phyloP scores from a whole-genome alignment of 805 yeast species.

The Starmerella powellii region DNA sequence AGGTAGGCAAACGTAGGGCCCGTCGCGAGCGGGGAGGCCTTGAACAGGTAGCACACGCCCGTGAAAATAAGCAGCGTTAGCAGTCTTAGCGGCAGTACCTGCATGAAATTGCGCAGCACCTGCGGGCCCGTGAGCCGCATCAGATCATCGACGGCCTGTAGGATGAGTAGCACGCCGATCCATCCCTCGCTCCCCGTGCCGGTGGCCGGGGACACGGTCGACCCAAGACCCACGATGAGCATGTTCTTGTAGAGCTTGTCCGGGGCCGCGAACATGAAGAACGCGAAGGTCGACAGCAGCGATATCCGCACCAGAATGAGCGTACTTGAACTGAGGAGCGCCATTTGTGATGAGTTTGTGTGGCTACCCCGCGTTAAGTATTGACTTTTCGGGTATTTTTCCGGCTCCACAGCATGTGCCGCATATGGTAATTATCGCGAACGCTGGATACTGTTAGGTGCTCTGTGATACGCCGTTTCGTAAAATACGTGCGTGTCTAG shows the following conservation, averaged over 20 bases:
- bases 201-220: conserved; percentile 19
- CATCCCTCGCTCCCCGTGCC: conserved; percentile 25
- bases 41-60: conserved; percentile 20
- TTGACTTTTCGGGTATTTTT: too few relatives aligned
- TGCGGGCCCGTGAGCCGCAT: conserved; percentile 21
- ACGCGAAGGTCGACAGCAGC: conserved; percentile 24
- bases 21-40: conserved; percentile 22
- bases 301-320: conserved; percentile 14
- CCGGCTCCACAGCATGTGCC: too few relatives aligned
- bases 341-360: too few relatives aligned
- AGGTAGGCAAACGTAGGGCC: conserved; percentile 26
- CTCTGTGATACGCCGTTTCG: too few relatives aligned
- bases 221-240: conserved; percentile 24
- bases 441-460: too few relatives aligned
- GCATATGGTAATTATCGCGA: too few relatives aligned
- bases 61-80: conserved; percentile 22
- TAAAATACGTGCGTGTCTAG: too few relatives aligned
- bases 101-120: conserved; percentile 21
- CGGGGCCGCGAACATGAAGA: conserved; percentile 25
- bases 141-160: conserved; percentile 25
- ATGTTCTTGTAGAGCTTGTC: conserved; percentile 21
- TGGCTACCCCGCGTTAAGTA: too few relatives aligned
- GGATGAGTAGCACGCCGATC: conserved; percentile 21
- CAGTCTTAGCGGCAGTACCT: conserved; percentile 26
- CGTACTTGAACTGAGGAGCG: conserved; percentile 8